A percentile compares a stretch with the other conserved stretches of the same genome.
These are phyloP conservation scores for Sarcomyxa edulis DNA, from an alignment of 768 basidiomycete species.

Conservation along the genomic window DNA sequence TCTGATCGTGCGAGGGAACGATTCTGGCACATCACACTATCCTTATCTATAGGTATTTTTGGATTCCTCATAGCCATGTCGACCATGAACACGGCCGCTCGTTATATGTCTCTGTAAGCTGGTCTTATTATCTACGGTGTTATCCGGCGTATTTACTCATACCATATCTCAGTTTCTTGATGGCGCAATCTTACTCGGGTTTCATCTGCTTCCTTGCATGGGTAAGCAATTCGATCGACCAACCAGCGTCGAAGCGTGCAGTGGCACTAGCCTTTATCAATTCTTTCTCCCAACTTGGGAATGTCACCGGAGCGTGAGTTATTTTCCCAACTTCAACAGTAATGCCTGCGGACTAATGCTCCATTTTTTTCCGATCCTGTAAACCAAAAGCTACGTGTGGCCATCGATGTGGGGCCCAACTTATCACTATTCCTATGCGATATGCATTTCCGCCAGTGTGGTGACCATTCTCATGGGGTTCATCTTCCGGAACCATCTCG, in stretches of 20 bases:
- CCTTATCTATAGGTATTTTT: conserved; percentile 54
- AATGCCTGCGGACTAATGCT: not conserved
- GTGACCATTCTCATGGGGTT: conserved; percentile 48
- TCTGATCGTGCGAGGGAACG: conserved; percentile 71
- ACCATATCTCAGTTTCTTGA: conserved; percentile 51
- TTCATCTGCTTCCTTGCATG: conserved; percentile 62
- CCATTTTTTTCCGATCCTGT: not conserved
- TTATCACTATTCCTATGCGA: conserved; percentile 26
- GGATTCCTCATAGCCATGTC: conserved; percentile 64
- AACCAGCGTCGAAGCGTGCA: conserved; percentile 83
- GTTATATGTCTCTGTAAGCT: conserved; percentile 61
- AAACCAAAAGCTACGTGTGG: conserved; percentile 12
- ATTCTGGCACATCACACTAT: conserved; percentile 55
- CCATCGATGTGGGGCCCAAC: conserved; percentile 7
- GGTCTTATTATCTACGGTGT: no score
- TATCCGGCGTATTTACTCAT: not conserved
- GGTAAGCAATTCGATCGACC: conserved; percentile 42
- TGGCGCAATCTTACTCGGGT: conserved; percentile 70
- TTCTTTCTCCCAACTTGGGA: conserved; percentile 77
- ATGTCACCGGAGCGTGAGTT: conserved; percentile 76
- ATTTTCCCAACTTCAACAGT: conserved; percentile 1
- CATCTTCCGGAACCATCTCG: conserved; percentile 39
- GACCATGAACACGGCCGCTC: conserved; percentile 55
- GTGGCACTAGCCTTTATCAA: conserved; percentile 84
- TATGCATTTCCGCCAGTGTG: conserved; percentile 61